Percentiles rank a stretch among this genome's conserved stretches.
Conservation (phyloP, 495 filamentous ascomycete genomes). For the Cercophora scortea region DNA sequence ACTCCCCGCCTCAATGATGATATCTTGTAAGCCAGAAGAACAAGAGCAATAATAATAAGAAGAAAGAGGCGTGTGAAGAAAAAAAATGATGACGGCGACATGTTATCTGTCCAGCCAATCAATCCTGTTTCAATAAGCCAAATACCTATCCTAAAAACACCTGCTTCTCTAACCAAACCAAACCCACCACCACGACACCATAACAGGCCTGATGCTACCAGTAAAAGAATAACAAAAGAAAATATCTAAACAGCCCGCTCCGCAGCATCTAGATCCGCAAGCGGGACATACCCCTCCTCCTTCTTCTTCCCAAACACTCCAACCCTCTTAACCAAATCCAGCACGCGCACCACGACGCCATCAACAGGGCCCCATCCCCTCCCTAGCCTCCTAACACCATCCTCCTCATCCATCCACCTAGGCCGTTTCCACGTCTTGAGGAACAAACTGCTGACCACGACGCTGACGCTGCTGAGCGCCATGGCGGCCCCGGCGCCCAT, state of each 20-base stretch:
- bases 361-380: slow-evolving; percentile 40
- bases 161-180: no score
- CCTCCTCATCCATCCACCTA: slow-evolving; percentile 74
- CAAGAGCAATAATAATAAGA: no score
- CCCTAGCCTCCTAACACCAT: slow-evolving; percentile 40
- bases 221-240: no score
- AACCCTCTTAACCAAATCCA: slow-evolving; percentile 28
- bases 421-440: slow-evolving; percentile 86
- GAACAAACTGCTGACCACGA: slow-evolving; percentile 75
- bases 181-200: no score
- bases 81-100: no score
- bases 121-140: no score
- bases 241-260: not conserved
- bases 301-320: slow-evolving; percentile 28
- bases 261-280: slow-evolving; percentile 37
- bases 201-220: no score
- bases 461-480: slow-evolving; percentile 83
- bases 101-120: no score
- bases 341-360: slow-evolving; percentile 27
- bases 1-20: no score
- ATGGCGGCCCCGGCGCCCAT: slow-evolving; percentile 95
- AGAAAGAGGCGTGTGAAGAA: no score
- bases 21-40: no score
- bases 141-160: no score
- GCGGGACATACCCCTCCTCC: slow-evolving; percentile 51